phyloP scores from a whole-genome alignment of 371 early-diverging fungal genomes.

The Batrachochytrium dendrobatidis region DNA sequence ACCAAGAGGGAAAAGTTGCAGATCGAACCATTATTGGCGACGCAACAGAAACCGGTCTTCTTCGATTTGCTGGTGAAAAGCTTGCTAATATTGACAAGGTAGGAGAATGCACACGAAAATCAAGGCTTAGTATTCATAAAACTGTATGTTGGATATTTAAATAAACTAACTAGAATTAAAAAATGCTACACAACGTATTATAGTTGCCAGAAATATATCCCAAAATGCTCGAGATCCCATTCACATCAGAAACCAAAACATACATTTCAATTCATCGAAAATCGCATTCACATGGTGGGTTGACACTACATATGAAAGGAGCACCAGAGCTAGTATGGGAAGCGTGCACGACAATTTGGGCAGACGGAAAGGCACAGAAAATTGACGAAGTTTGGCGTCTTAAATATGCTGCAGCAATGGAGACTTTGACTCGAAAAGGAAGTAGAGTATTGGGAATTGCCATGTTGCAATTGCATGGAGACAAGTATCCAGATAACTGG shows the following conservation, averaged over 20 bases:
- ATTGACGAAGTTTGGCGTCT: constrained; percentile 17
- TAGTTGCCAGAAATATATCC: constrained; percentile 34
- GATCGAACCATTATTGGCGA: constrained; percentile 51
- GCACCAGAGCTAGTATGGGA: constrained; percentile 45
- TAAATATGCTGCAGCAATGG: constrained; percentile 25
- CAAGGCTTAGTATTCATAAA: not conserved
- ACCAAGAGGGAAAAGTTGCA: constrained; percentile 63
- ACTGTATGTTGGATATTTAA: too few species aligned
- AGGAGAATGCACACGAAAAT: constrained; percentile 2
- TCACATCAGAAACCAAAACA: constrained; percentile 40
- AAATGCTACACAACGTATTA: too few species aligned
- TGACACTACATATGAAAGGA: constrained; percentile 46
- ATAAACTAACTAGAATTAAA: too few species aligned
- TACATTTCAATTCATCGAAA: constrained; percentile 45
- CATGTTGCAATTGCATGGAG: constrained; percentile 28
- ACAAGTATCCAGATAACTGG: constrained; percentile 41
- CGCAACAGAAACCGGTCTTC: constrained; percentile 48
- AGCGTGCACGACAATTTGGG: constrained; percentile 31
- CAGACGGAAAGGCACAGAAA: constrained; percentile 23
- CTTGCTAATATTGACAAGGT: constrained; percentile 39
- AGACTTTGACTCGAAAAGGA: constrained; percentile 38
- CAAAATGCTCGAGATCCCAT: constrained; percentile 47
- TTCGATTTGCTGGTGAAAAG: constrained; percentile 32
- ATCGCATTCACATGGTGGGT: constrained; percentile 34
- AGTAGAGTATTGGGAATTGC: constrained; percentile 45